Evolutionary conservation across 139 green algal species (phyloP).

Genomic region (Protoeuglena noctilucae): DNA sequence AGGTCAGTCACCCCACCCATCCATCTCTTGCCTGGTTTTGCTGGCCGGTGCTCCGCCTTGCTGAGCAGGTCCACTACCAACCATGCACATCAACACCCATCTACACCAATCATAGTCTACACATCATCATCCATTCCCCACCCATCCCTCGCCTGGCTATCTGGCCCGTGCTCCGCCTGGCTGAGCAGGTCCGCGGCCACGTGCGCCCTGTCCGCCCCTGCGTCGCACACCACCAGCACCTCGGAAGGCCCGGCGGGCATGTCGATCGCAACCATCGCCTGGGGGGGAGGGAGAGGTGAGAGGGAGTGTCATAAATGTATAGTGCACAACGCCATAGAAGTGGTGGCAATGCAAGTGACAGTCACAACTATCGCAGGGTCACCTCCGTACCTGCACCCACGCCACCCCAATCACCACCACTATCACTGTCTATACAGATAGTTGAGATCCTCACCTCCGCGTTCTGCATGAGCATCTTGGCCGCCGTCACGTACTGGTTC

Average conservation of each 20-base stretch:
- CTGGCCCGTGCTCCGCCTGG: conserved; percentile 92
- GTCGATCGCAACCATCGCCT: conserved; percentile 95
- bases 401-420: too few species aligned
- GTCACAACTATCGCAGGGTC: too few species aligned
- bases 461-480: conserved; percentile 75
- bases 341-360: too few species aligned
- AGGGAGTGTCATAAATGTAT: background rate
- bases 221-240: conserved; percentile 90
- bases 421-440: too few species aligned
- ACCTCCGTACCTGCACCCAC: too few species aligned
- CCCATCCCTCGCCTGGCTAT: conserved; percentile 38
- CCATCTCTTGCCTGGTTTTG: conserved; percentile 37
- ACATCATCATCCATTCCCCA: conserved; percentile 9
- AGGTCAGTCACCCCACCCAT: conserved; percentile 4
- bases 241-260: conserved; percentile 63
- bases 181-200: conserved; percentile 88
- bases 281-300: conserved; percentile 12
- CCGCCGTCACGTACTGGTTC: conserved; percentile 42
- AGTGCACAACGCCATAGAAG: too few species aligned
- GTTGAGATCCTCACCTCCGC: too few species aligned
- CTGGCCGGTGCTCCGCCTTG: conserved; percentile 92
- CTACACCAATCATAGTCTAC: background rate
- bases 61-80: conserved; percentile 87
- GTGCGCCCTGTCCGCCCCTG: conserved; percentile 43
- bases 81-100: background rate